Evolutionary conservation across 2,329 filamentous ascomycete species (phyloP).

Genomic region (Pseudohalonectria lignicola): DNA sequence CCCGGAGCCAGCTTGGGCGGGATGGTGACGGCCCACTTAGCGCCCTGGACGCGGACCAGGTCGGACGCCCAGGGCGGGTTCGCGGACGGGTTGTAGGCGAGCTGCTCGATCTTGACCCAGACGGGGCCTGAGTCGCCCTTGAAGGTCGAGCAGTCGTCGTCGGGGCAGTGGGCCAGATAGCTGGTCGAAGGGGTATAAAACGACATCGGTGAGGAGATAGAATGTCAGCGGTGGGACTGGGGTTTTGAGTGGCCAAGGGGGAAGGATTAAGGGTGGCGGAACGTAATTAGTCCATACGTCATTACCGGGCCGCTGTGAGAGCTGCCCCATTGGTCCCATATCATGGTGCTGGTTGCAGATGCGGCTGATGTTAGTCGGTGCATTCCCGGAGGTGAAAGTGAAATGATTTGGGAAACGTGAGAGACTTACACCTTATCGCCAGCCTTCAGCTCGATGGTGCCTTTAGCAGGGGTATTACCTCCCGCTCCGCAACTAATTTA

Average conservation of each 20-base stretch:
- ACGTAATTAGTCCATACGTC: constrained; percentile 8
- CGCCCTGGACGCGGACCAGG: constrained; percentile 39
- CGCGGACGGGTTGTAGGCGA: constrained; percentile 17
- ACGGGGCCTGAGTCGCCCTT: constrained; percentile 19
- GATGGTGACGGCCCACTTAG: constrained; percentile 35
- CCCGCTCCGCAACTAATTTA: constrained; percentile 8
- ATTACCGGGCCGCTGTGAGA: constrained; percentile 21
- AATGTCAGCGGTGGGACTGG: neutral
- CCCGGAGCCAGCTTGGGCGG: constrained; percentile 29
- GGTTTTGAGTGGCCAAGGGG: neutral
- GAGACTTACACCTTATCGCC: constrained; percentile 10
- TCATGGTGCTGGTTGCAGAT: too few relatives aligned
- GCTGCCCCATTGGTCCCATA: constrained; percentile 22
- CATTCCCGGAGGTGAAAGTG: neutral
- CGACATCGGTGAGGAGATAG: too few relatives aligned
- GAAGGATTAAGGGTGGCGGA: neutral
- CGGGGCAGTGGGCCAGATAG: constrained; percentile 22
- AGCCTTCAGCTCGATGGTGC: constrained; percentile 9
- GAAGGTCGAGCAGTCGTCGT: constrained; percentile 17
- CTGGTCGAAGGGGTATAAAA: constrained; percentile 7
- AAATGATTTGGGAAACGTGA: neutral
- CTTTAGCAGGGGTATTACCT: constrained; percentile 8
- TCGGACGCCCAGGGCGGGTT: constrained; percentile 27
- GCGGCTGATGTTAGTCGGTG: too few relatives aligned
- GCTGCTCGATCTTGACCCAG: constrained; percentile 26